A percentile compares a stretch with the other conserved stretches of the same genome.
phyloP scores from a whole-genome alignment of 257 asterid species.

The Solanum sitiens region DNA sequence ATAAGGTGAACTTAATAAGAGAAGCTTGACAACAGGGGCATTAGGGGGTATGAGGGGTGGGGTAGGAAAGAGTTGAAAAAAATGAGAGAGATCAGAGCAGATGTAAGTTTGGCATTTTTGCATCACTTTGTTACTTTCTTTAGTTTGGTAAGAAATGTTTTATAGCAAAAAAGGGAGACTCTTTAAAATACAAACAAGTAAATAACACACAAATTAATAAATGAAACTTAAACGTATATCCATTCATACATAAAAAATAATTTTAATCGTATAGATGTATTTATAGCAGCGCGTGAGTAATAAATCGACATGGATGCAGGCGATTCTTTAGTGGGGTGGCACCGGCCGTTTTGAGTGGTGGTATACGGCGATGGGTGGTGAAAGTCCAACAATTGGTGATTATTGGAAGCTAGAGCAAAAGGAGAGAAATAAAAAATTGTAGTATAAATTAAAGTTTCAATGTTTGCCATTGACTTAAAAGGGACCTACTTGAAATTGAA shows the following conservation, averaged over 20 bases:
- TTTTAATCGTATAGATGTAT: too few species aligned
- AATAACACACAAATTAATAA: too few species aligned
- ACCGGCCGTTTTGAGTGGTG: neutral
- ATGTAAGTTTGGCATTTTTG: conserved; percentile 17
- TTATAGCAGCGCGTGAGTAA: neutral
- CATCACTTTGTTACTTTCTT: conserved; percentile 25
- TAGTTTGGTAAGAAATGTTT: conserved; percentile 42
- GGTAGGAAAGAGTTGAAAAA: conserved; percentile 5
- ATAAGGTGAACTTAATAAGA: neutral
- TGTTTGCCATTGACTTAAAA: conserved; percentile 40
- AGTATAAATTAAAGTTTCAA: conserved; percentile 24
- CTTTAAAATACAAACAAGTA: too few species aligned
- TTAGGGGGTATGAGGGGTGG: neutral
- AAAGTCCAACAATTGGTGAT: conserved; percentile 12
- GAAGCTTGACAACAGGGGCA: neutral
- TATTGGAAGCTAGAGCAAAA: conserved; percentile 39
- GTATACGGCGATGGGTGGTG: neutral
- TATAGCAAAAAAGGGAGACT: neutral
- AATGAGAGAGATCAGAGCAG: neutral
- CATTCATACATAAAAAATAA: too few species aligned
- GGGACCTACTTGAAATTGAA: conserved; percentile 9
- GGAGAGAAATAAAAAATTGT: conserved; percentile 16
- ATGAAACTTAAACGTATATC: too few species aligned
- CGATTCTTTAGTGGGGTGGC: neutral
- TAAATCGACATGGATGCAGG: neutral